Percentiles rank a stretch among this genome's conserved stretches.
These are phyloP conservation scores for Lotmaria passim DNA, from an alignment of 208 protist genomes.

Conservation along the genomic window DNA sequence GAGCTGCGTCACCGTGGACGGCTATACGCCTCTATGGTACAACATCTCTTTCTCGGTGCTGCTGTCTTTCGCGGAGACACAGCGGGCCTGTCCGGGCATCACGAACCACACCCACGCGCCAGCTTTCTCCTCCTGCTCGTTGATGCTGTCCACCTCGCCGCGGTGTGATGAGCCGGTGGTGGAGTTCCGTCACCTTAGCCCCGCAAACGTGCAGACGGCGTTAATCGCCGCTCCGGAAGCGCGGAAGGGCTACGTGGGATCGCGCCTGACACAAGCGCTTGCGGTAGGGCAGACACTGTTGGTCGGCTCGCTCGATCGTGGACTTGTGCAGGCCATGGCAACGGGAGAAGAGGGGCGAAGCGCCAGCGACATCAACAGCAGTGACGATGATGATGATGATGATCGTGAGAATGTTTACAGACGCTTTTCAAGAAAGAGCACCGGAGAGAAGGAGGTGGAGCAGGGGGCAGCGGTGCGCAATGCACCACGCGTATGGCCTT, in stretches of 20 bases:
- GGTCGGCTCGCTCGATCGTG: slow-evolving; percentile 14
- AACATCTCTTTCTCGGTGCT: slow-evolving; percentile 56
- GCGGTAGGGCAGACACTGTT: slow-evolving; percentile 20
- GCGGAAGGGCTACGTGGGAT: neutral
- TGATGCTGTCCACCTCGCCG: slow-evolving; percentile 24
- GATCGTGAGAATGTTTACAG: too few relatives aligned
- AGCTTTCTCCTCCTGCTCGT: slow-evolving; percentile 5
- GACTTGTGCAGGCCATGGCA: neutral
- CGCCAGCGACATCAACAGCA: neutral
- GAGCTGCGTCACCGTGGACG: slow-evolving; percentile 37
- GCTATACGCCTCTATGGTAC: slow-evolving; percentile 57
- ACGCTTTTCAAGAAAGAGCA: too few relatives aligned
- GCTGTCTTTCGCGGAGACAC: slow-evolving; percentile 20
- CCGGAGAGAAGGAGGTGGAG: too few relatives aligned
- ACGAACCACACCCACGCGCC: neutral
- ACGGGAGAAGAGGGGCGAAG: slow-evolving; percentile 4
- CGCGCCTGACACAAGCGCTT: neutral
- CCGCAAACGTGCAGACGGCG: neutral
- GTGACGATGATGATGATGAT: neutral
- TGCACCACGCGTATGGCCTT: too few relatives aligned
- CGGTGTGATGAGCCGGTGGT: slow-evolving; percentile 22
- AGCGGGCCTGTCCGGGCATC: slow-evolving; percentile 11
- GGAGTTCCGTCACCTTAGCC: slow-evolving; percentile 12
- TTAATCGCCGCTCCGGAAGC: neutral
- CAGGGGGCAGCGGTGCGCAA: too few relatives aligned